Evolutionary conservation across 106 monocot genomes (phyloP).

Genomic region (Triglochin maritima): DNA sequence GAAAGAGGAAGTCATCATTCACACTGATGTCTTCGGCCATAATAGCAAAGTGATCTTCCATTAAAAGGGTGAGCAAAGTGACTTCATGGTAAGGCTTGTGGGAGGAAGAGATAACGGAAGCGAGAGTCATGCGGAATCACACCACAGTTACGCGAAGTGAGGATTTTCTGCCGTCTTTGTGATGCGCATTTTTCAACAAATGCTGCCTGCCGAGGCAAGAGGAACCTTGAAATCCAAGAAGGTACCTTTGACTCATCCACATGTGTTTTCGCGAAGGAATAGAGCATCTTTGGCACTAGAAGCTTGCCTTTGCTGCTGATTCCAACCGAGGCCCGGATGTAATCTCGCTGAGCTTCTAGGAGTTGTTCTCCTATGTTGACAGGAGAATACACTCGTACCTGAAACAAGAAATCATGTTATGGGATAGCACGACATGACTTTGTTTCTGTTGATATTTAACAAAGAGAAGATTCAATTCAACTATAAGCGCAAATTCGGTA

Average conservation of each 20-base stretch:
- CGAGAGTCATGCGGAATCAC: constrained; percentile 55
- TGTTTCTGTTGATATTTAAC: background rate
- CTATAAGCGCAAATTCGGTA: background rate
- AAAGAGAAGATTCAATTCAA: background rate
- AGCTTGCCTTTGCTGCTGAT: constrained; percentile 73
- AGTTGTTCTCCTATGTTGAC: constrained; percentile 57
- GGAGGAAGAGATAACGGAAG: constrained; percentile 80
- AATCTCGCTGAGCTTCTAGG: constrained; percentile 60
- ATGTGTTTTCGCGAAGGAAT: constrained; percentile 36
- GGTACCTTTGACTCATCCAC: constrained; percentile 38
- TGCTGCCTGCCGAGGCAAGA: constrained; percentile 36
- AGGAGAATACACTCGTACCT: constrained; percentile 65
- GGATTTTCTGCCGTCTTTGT: constrained; percentile 38
- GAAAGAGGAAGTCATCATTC: too few relatives aligned
- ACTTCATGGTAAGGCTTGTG: constrained; percentile 19
- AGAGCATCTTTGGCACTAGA: constrained; percentile 78
- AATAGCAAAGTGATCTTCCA: too few relatives aligned
- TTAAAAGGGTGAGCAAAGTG: background rate
- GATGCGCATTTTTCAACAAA: constrained; percentile 43
- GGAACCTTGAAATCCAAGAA: constrained; percentile 39
- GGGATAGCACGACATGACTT: background rate
- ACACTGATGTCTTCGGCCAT: too few relatives aligned
- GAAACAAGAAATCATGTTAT: constrained; percentile 1
- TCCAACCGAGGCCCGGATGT: constrained; percentile 65
- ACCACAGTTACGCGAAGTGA: constrained; percentile 29